A percentile compares a stretch with the other conserved stretches of the same genome.
These are phyloP conservation scores for Myriosclerotinia scirpicola DNA, from an alignment of 2,329 filamentous ascomycete species.

Conservation along the genomic window DNA sequence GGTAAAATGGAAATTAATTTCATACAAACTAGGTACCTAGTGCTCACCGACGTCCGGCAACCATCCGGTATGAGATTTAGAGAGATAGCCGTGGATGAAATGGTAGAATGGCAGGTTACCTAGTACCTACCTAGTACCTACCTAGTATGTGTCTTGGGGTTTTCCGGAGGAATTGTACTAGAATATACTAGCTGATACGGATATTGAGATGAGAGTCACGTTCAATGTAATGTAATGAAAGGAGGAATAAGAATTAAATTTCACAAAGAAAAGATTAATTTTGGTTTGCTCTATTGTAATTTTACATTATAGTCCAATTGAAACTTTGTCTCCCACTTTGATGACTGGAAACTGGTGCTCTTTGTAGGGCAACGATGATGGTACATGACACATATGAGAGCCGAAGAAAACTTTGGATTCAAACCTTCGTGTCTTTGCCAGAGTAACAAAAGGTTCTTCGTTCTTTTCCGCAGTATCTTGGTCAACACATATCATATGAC, in stretches of 20 bases:
- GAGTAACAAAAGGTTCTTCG: slow-evolving; percentile 83
- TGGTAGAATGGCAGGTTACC: background rate
- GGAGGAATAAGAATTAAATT: background rate
- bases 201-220: background rate
- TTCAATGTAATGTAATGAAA: background rate
- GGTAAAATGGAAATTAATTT: background rate
- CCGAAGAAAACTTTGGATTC: slow-evolving; percentile 89
- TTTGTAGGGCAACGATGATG: slow-evolving; percentile 26
- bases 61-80: background rate
- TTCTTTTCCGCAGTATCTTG: slow-evolving; percentile 75
- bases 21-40: background rate
- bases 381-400: slow-evolving; percentile 65
- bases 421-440: slow-evolving; percentile 82
- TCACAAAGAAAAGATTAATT: background rate
- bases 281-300: background rate
- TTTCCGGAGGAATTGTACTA: background rate
- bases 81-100: too few relatives aligned
- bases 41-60: background rate
- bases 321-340: slow-evolving; percentile 24
- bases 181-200: background rate
- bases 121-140: background rate
- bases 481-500: slow-evolving; percentile 95
- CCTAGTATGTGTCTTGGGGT: background rate
- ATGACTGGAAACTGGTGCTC: slow-evolving; percentile 24
- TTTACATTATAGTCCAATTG: slow-evolving; percentile 11